These are phyloP conservation scores for Mallotus nudiflorus DNA, from an alignment of 345 rosid genomes.

Conservation along the genomic window DNA sequence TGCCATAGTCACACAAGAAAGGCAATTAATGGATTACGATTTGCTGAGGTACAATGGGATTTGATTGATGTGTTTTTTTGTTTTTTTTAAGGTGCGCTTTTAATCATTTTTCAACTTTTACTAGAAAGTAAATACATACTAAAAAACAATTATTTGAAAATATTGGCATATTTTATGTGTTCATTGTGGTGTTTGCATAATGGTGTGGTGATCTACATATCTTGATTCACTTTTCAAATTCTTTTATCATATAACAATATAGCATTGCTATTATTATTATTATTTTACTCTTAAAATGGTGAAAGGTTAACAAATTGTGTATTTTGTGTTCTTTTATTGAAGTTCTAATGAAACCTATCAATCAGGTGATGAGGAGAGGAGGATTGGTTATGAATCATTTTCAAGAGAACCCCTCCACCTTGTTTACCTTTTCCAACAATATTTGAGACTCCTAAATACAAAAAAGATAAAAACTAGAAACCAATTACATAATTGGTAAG, in stretches of 20 bases:
- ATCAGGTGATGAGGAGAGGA: constrained; percentile 4
- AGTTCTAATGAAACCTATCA: constrained; percentile 10
- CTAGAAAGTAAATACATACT: too few relatives aligned
- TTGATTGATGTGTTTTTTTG: not conserved
- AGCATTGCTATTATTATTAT: too few relatives aligned
- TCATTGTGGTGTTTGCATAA: too few relatives aligned
- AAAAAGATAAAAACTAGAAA: not conserved
- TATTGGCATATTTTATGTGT: too few relatives aligned
- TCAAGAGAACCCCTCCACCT: constrained; percentile 36
- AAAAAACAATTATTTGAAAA: too few relatives aligned
- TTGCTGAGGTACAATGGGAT: too few relatives aligned
- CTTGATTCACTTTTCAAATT: too few relatives aligned
- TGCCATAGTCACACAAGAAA: not conserved
- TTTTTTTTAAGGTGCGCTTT: not conserved
- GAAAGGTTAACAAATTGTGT: not conserved
- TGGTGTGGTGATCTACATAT: too few relatives aligned
- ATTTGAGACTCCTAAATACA: not conserved
- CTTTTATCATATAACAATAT: too few relatives aligned
- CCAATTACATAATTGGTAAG: constrained; percentile 11
- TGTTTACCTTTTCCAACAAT: constrained; percentile 20
- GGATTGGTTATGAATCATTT: constrained; percentile 31
- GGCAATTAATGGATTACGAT: not conserved
- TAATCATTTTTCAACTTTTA: too few relatives aligned
- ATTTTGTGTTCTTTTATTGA: constrained; percentile 17
- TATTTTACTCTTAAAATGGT: not conserved